Conservation (phyloP, 179 eudicot genomes). For the Silene vulgaris region DNA sequence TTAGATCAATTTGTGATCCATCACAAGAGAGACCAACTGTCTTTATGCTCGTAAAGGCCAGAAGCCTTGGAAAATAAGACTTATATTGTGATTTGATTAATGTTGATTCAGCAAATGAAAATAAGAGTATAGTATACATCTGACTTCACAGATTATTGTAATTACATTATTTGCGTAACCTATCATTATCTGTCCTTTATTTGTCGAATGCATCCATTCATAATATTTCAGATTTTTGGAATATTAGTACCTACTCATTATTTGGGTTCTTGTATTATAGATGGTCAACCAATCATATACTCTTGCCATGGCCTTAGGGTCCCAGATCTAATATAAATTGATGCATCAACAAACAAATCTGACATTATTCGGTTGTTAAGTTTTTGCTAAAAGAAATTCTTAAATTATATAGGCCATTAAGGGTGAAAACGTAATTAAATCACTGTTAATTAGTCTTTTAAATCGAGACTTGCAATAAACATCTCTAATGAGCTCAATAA, state of each 20-base stretch:
- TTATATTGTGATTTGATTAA: not conserved
- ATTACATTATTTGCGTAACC: conserved; percentile 8
- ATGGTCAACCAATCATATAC: conserved; percentile 18
- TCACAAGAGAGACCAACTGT: no score
- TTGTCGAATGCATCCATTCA: conserved; percentile 9
- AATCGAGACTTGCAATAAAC: no score
- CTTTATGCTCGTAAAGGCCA: not conserved
- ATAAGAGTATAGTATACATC: conserved; percentile 1
- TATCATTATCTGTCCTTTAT: conserved; percentile 17
- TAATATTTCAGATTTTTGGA: conserved; percentile 11
- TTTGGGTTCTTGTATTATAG: not conserved
- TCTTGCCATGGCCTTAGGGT: not conserved
- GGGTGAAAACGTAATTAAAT: no score
- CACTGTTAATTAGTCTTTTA: no score
- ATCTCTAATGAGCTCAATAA: no score
- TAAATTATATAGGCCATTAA: no score
- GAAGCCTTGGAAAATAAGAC: not conserved
- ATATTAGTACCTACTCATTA: conserved; percentile 16
- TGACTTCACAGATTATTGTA: conserved; percentile 15
- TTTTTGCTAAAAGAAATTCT: not conserved
- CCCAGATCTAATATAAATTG: conserved; percentile 23
- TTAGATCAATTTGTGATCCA: no score
- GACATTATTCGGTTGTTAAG: not conserved
- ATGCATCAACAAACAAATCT: conserved; percentile 23
- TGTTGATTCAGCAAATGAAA: not conserved